Base-by-base conservation (phyloP, 2,329 filamentous ascomycete genomes). In the Davidsoniella neocaledoniae region DNA sequence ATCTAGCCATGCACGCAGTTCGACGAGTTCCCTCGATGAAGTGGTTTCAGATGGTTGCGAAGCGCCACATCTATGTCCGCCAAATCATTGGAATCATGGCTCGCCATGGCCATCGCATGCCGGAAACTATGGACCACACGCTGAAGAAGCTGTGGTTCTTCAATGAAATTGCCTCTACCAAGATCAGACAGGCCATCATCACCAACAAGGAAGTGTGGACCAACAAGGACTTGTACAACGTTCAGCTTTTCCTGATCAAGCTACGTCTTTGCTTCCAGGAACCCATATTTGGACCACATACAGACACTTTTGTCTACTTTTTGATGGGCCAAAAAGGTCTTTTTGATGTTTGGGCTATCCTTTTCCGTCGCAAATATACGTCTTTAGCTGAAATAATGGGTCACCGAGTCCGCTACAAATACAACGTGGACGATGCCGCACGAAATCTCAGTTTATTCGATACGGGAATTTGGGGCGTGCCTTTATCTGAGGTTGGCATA, bases 91-190 rank as follows among this genome's bases (percentile, higher is more conserved):
- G 71, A 12, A 64, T 71, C 10, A 66, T 87, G 55, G 73, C 73
- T 0, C 65, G 71, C 12, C 64, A 71, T 41, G 79, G 79, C 1
- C 71, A 79, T 51, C 69, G 71, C 8, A 63, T 77, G 48, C 79
- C 80, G 0, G 45, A 54, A 1, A 60, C 62, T 23, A 73, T 72
- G 55, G 59, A 65, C 46, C 46, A 57, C 9, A 68, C 70, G 1
- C 63, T 83, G 43, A 69, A 76, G 57, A 83, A 83, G 58, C 66
- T 86, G 16, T 91, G 86, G 86, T 70, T 83, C 47, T 58, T 84
- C 33, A 77, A 86, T 67, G 83, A 87, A 57, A 65, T 80, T 3
- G 65, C 74, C 0, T 77, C 75, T 12, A 80, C 70, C 46, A 57
- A 55, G 0, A 65, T 72, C 12, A 76, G 85, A 1, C 62, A 69